phyloP scores from a whole-genome alignment of 768 basidiomycete genomes.

The Tephrocybe rancida region DNA sequence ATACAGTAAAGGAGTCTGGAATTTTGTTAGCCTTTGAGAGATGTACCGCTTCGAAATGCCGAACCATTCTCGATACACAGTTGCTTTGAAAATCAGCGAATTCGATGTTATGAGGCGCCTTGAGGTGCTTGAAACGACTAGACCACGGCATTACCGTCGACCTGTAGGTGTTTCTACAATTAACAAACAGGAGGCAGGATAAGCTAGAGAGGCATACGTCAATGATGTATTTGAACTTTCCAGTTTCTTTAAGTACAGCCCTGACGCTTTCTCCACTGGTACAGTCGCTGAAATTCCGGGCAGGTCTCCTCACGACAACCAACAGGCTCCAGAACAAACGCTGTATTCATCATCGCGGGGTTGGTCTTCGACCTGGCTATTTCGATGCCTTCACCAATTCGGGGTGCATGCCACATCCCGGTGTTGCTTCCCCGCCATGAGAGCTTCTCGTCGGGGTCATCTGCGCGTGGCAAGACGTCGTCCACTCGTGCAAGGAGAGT shows the following conservation, averaged over 20 bases:
- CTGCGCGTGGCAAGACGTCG: slow-evolving; percentile 27
- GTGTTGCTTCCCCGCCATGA: slow-evolving; percentile 70
- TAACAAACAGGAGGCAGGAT: neutral
- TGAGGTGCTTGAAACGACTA: slow-evolving; percentile 57
- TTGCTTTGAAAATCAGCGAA: slow-evolving; percentile 60
- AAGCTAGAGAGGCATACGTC: slow-evolving; percentile 31
- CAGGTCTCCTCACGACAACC: slow-evolving; percentile 43
- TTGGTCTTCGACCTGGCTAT: slow-evolving; percentile 33
- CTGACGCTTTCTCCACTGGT: slow-evolving; percentile 45
- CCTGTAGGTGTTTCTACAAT: slow-evolving; percentile 23
- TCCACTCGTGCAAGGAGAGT: slow-evolving; percentile 38
- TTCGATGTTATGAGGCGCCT: slow-evolving; percentile 57
- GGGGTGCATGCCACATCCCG: slow-evolving; percentile 45
- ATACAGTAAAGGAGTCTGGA: slow-evolving; percentile 24
- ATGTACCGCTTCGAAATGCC: neutral
- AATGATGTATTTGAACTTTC: slow-evolving; percentile 53
- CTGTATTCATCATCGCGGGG: slow-evolving; percentile 53
- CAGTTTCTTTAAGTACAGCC: slow-evolving; percentile 38
- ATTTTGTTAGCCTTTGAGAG: neutral
- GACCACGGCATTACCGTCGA: slow-evolving; percentile 63
- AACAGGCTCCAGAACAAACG: slow-evolving; percentile 43
- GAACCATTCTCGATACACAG: slow-evolving; percentile 65
- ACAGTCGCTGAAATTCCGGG: slow-evolving; percentile 36
- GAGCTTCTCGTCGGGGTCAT: slow-evolving; percentile 55
- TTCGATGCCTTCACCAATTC: slow-evolving; percentile 31